Conservation (phyloP, 2,329 filamentous ascomycete species). For the Byssothecium circinans region DNA sequence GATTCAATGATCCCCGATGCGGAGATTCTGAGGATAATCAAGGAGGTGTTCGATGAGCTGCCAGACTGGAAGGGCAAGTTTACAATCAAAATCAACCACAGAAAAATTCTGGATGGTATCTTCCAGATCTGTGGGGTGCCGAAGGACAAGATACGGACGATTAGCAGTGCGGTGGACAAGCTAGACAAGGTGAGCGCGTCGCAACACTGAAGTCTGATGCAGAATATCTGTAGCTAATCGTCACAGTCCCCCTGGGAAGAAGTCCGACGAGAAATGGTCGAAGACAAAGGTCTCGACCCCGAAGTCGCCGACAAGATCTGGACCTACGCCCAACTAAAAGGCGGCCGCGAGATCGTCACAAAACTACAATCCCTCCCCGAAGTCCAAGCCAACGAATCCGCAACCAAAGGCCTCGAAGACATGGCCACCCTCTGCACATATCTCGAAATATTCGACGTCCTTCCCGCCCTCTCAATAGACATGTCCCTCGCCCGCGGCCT, state of each 20-base stretch:
- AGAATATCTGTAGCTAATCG: too few relatives aligned
- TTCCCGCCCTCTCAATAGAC: conserved; percentile 81
- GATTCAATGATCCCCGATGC: conserved; percentile 92
- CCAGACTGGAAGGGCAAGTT: conserved; percentile 69
- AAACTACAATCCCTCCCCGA: conserved; percentile 68
- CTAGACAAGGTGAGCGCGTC: conserved; percentile 71
- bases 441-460: conserved; percentile 73
- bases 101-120: conserved; percentile 89
- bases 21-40: conserved; percentile 81
- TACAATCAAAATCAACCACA: conserved; percentile 93
- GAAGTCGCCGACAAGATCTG: conserved; percentile 86
- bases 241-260: conserved; percentile 72
- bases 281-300: conserved; percentile 79
- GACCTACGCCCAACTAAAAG: conserved; percentile 77
- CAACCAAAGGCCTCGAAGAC: conserved; percentile 78
- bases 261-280: conserved; percentile 89
- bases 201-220: too few relatives aligned
- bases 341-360: conserved; percentile 72
- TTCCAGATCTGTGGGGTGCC: conserved; percentile 92
- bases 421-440: conserved; percentile 81
- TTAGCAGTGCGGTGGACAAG: conserved; percentile 93
- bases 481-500: conserved; percentile 85
- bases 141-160: conserved; percentile 80
- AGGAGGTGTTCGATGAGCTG: conserved; percentile 81
- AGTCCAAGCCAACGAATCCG: conserved; percentile 70